Base-by-base conservation (phyloP, 306 rosid species). In the Ammopiptanthus mongolicus region DNA sequence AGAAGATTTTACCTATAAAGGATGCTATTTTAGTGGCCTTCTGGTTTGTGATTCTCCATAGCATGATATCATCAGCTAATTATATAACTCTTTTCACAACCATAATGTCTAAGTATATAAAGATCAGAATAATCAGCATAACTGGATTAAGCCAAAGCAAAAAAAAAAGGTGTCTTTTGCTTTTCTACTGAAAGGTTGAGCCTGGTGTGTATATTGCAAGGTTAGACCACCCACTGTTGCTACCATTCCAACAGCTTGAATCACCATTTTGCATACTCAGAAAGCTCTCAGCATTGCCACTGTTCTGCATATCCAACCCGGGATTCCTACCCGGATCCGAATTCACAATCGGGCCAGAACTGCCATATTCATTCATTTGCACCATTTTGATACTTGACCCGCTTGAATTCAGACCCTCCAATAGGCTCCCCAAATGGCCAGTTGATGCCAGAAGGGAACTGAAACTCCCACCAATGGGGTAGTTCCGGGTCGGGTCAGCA, bases 131-230 rank as follows among this genome's bases (percentile, higher is more conserved):
- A 39, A 39, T 39, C 13, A 41, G 47, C 47, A 41, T 41, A 41
- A 10, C 10, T 11, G 11, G n/a, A n/a, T n/a, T n/a, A n/a, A n/a
- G n/a, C n/a, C n/a, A n/a, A n/a, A n/a, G n/a, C n/a, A n/a, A n/a
- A n/a, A n/a, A n/a, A n/a, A n/a, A n/a, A n/a, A n/a, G n/a, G 9
- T 66, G 25, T 65, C 33, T 22, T 18, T 66, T 11, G 14, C 47
- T 41, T 37, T 37, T 75, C 88, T 86, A 90, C 85, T 81, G 90
- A 84, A 79, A 91, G 78, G 65, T 87, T 25, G 98, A 83, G 53
- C 96, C 91, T 46, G 97, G 96, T n/a, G 97, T 88, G 79, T 85
- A 91, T 69, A 93, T 93, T n/a, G 98, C 90, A 66, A 89, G 97
- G 62, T 89, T 91, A 50, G 97, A 90, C 98, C 98, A 93, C 3